Evolutionary conservation across 2,329 filamentous ascomycete species (phyloP).

Genomic region (Microsporum ferrugineum): DNA sequence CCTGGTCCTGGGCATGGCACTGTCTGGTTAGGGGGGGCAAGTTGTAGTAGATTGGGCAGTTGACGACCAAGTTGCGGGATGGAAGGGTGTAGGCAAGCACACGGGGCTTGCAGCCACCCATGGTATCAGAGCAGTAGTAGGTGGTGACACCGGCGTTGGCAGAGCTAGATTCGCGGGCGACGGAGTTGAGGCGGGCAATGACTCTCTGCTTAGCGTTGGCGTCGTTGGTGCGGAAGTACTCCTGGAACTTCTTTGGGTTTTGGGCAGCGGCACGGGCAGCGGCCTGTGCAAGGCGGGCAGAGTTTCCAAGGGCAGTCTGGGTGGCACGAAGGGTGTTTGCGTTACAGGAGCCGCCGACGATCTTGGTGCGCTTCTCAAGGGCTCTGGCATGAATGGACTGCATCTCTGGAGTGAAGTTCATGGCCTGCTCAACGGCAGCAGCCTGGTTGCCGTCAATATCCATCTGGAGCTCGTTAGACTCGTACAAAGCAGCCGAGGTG

Average conservation of each 20-base stretch:
- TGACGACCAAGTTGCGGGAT: constrained; percentile 44
- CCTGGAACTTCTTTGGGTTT: constrained; percentile 35
- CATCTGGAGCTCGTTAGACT: constrained; percentile 48
- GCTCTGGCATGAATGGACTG: constrained; percentile 2
- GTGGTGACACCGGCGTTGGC: constrained; percentile 38
- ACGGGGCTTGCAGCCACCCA: constrained; percentile 40
- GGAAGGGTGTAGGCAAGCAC: constrained; percentile 54
- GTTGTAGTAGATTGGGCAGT: constrained; percentile 49
- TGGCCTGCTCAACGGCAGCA: constrained; percentile 38
- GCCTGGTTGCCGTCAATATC: constrained; percentile 49
- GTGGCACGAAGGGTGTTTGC: constrained; percentile 37
- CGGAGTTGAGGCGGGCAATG: constrained; percentile 40
- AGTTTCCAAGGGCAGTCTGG: constrained; percentile 40
- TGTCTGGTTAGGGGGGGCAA: constrained; percentile 39
- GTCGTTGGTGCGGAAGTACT: constrained; percentile 54
- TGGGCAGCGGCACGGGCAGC: constrained; percentile 41
- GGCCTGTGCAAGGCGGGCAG: constrained; percentile 44
- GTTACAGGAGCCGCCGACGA: constrained; percentile 42
- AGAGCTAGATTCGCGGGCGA: constrained; percentile 47
- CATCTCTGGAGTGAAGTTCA: constrained; percentile 19
- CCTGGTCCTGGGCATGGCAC: constrained; percentile 57
- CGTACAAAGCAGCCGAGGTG: constrained; percentile 44
- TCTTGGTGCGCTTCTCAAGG: constrained; percentile 11
- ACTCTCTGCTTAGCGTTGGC: constrained; percentile 39
- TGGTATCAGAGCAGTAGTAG: constrained; percentile 52